phyloP scores from a whole-genome alignment of 2,329 filamentous ascomycete genomes.

The Fusarium subtropicale region DNA sequence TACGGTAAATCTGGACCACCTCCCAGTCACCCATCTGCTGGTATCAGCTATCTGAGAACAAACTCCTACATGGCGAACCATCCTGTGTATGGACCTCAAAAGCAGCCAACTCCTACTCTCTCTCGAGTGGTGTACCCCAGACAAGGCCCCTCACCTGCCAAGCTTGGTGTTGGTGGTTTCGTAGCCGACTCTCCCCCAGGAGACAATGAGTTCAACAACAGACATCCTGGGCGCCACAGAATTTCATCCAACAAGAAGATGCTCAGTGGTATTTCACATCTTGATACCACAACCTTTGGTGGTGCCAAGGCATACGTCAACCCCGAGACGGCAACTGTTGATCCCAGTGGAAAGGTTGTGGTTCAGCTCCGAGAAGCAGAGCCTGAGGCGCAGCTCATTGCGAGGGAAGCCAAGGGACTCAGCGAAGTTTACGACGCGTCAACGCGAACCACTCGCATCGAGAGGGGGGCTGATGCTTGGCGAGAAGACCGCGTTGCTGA shows the following conservation, averaged over 20 bases:
- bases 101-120: conserved; percentile 59
- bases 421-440: conserved; percentile 49
- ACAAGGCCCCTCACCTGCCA: conserved; percentile 50
- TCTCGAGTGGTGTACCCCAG: conserved; percentile 64
- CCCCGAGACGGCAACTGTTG: conserved; percentile 57
- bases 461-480: conserved; percentile 32
- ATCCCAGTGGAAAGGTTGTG: conserved; percentile 63
- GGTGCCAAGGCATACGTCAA: conserved; percentile 67
- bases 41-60: conserved; percentile 71
- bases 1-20: conserved; percentile 68
- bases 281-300: conserved; percentile 62
- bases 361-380: conserved; percentile 57
- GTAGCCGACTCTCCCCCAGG: conserved; percentile 57
- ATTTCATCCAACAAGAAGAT: conserved; percentile 40
- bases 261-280: conserved; percentile 53
- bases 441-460: conserved; percentile 32
- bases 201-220: conserved; percentile 57
- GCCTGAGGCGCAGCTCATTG: conserved; percentile 56
- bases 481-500: conserved; percentile 45
- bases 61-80: conserved; percentile 68
- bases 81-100: conserved; percentile 70
- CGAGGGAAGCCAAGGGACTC: conserved; percentile 59
- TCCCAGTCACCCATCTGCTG: conserved; percentile 70
- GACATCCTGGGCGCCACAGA: conserved; percentile 34
- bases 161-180: conserved; percentile 68